Percentiles rank a stretch among this genome's conserved stretches.
Evolutionary conservation across 345 rosid species (phyloP).

Genomic region (Brassica cretica): DNA sequence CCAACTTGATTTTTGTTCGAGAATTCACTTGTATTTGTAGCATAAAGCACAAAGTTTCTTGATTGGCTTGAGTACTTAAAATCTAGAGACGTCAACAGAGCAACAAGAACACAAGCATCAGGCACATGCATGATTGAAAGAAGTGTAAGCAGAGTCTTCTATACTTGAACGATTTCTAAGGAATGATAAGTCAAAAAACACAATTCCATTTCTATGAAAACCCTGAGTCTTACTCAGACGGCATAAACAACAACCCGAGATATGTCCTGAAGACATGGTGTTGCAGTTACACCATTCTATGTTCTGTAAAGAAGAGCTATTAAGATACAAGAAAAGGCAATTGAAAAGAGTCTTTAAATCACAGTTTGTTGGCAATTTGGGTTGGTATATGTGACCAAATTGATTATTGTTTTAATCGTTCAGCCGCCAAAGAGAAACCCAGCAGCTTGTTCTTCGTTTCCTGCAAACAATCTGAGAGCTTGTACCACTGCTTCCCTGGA

Average conservation of each 20-base stretch:
- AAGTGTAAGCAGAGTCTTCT: not conserved
- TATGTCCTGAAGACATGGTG: conserved; percentile 4
- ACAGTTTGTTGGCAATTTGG: conserved; percentile 25
- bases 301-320: conserved; percentile 28
- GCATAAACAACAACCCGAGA: not conserved
- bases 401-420: conserved; percentile 19
- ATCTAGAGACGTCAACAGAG: not conserved
- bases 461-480: conserved; percentile 76
- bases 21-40: not conserved
- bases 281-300: conserved; percentile 21
- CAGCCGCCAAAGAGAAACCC: conserved; percentile 90
- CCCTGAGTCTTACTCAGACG: conserved; percentile 7
- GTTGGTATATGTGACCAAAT: not conserved
- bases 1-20: not conserved
- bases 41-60: not conserved
- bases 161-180: not conserved
- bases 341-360: conserved; percentile 18
- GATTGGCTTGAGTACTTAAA: not conserved
- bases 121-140: not conserved
- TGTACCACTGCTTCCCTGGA: conserved; percentile 75
- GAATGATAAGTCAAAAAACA: not conserved
- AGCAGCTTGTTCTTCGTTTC: conserved; percentile 97
- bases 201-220: not conserved
- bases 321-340: conserved; percentile 7
- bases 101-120: not conserved